Evolutionary conservation across 208 protist genomes (phyloP).

Genomic region (Giardia duodenalis): DNA sequence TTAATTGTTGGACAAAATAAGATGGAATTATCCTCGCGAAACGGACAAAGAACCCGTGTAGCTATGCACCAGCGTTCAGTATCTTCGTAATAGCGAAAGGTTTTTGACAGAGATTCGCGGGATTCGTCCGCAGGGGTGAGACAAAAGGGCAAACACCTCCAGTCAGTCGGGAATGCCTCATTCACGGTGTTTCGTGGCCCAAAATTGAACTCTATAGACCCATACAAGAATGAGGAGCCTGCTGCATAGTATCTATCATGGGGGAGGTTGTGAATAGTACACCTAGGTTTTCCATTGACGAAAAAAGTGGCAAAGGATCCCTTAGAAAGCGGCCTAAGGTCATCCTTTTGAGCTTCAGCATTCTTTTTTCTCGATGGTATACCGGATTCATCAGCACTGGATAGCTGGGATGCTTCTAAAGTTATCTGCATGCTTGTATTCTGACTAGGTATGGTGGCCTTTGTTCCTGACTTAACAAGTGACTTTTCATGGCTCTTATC

Average conservation of each 20-base stretch:
- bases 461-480: not conserved
- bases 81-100: not conserved
- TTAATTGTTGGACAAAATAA: not conserved
- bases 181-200: not conserved
- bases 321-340: not conserved
- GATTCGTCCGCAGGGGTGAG: not conserved
- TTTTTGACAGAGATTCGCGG: not conserved
- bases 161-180: not conserved
- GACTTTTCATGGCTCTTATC: not conserved
- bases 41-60: not conserved
- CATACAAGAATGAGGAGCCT: not conserved
- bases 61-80: too few relatives aligned
- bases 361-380: not conserved
- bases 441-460: not conserved
- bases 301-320: not conserved
- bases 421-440: too few relatives aligned
- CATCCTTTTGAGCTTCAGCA: not conserved
- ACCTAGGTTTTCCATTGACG: not conserved
- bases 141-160: not conserved
- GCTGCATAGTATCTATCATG: not conserved
- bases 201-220: not conserved
- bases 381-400: not conserved
- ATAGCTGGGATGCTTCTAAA: too few relatives aligned
- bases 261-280: not conserved
- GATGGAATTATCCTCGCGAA: not conserved